Evolutionary conservation across 2,329 filamentous ascomycete species (phyloP).

Genomic region (Exophiala spinifera): DNA sequence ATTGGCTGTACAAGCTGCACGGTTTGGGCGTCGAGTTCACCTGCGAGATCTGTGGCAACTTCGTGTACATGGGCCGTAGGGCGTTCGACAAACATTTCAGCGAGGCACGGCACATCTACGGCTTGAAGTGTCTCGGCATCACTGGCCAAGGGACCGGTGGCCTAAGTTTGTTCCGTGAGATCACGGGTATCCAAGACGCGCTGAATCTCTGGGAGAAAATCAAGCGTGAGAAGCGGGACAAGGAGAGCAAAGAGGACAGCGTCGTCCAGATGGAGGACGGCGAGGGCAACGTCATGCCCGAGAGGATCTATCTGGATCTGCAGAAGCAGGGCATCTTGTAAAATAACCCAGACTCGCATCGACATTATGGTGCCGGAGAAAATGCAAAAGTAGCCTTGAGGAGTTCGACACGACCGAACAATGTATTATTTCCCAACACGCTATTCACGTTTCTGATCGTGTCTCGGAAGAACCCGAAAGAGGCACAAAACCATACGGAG

Average conservation of each 20-base stretch:
- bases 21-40: slow-evolving; percentile 91
- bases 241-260: slow-evolving; percentile 56
- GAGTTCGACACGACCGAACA: not conserved
- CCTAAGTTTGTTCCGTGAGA: slow-evolving; percentile 87
- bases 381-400: too few species aligned
- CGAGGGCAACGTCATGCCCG: slow-evolving; percentile 97
- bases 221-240: slow-evolving; percentile 70
- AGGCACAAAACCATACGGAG: too few species aligned
- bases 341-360: slow-evolving; percentile 9
- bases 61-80: slow-evolving; percentile 94
- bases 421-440: slow-evolving; percentile 4
- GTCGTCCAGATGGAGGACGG: slow-evolving; percentile 98
- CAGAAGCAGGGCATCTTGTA: slow-evolving; percentile 85
- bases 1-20: slow-evolving; percentile 97
- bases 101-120: slow-evolving; percentile 87
- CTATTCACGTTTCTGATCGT: not conserved
- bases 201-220: slow-evolving; percentile 90
- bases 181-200: slow-evolving; percentile 87
- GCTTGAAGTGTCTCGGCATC: slow-evolving; percentile 89
- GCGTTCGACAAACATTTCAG: slow-evolving; percentile 99
- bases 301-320: slow-evolving; percentile 95
- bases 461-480: not conserved
- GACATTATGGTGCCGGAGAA: too few species aligned
- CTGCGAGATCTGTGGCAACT: slow-evolving; percentile 97
- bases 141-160: slow-evolving; percentile 56